phyloP scores from a whole-genome alignment of 495 filamentous ascomycete species.

The Talaromyces proteolyticus region DNA sequence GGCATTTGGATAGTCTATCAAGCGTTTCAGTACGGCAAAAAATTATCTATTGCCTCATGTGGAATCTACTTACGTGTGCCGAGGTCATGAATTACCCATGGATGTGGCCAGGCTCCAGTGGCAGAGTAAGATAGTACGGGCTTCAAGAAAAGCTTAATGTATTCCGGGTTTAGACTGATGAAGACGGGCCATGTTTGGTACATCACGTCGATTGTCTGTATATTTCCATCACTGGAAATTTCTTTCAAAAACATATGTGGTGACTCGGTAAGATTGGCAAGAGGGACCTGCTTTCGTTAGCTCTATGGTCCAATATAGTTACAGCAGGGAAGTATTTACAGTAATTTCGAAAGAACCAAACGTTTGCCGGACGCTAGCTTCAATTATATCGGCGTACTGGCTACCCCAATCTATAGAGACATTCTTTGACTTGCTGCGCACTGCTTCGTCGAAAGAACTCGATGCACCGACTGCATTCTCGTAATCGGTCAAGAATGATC shows the following conservation, averaged over 20 bases:
- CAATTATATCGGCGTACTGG: conserved; percentile 40
- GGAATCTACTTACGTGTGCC: conserved; percentile 25
- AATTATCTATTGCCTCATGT: too few species aligned
- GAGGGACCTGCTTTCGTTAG: not conserved
- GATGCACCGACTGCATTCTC: conserved; percentile 27
- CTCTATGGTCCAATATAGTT: not conserved
- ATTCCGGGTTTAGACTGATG: conserved; percentile 32
- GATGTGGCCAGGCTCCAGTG: conserved; percentile 14
- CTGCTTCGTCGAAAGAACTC: conserved; percentile 23
- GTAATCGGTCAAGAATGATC: conserved; percentile 41
- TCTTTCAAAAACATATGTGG: conserved; percentile 40
- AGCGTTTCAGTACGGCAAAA: conserved; percentile 31
- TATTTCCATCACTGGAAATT: conserved; percentile 42
- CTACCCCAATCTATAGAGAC: conserved; percentile 15
- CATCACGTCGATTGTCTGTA: conserved; percentile 44
- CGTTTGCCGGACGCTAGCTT: conserved; percentile 32
- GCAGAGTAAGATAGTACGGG: conserved; percentile 37
- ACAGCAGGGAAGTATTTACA: conserved; percentile 12
- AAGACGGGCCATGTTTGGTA: conserved; percentile 35
- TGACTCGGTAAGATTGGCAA: not conserved
- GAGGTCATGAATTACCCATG: conserved; percentile 18
- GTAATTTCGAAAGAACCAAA: conserved; percentile 38
- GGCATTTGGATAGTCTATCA: conserved; percentile 35
- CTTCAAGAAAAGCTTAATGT: conserved; percentile 30
- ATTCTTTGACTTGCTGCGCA: conserved; percentile 17